Percentiles rank a stretch among this genome's conserved stretches.
Evolutionary conservation across 169 alveolate genomes (phyloP).

Genomic region (Cystoisospora suis): DNA sequence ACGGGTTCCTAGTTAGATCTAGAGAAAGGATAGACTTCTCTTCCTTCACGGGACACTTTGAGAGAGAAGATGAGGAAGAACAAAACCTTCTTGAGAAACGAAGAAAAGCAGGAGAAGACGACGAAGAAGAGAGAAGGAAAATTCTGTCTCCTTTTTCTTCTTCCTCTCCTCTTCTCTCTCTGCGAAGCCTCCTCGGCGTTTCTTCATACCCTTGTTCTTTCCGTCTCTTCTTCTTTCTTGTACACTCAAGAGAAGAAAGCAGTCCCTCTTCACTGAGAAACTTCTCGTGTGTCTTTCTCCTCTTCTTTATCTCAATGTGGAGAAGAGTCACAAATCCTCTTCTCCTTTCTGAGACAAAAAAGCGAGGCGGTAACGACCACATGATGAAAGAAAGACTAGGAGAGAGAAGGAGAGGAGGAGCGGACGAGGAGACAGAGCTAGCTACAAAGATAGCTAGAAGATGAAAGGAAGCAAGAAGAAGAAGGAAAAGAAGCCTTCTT

Average conservation of each 20-base stretch:
- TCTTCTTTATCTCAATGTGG: too few relatives aligned
- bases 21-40: neutral
- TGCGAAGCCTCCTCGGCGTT: neutral
- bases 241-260: too few relatives aligned
- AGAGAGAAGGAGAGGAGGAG: neutral
- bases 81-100: neutral
- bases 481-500: too few relatives aligned
- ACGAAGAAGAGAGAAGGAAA: neutral
- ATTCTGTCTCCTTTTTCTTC: neutral
- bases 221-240: neutral
- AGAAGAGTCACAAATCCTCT: too few relatives aligned
- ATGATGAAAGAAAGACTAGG: too few relatives aligned
- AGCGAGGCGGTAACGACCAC: too few relatives aligned
- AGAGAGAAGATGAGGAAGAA: neutral
- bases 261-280: too few relatives aligned
- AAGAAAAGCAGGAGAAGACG: too few relatives aligned
- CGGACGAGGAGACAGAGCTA: neutral
- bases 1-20: neutral
- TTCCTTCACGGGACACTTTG: neutral
- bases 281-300: too few relatives aligned
- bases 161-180: neutral
- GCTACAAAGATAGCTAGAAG: neutral
- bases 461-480: neutral
- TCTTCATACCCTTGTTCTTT: neutral
- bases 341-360: too few relatives aligned